Percentiles rank a stretch among this genome's conserved stretches.
Conservation (phyloP, 1,284 basidiomycete genomes). For the Chalciporus sp. region DNA sequence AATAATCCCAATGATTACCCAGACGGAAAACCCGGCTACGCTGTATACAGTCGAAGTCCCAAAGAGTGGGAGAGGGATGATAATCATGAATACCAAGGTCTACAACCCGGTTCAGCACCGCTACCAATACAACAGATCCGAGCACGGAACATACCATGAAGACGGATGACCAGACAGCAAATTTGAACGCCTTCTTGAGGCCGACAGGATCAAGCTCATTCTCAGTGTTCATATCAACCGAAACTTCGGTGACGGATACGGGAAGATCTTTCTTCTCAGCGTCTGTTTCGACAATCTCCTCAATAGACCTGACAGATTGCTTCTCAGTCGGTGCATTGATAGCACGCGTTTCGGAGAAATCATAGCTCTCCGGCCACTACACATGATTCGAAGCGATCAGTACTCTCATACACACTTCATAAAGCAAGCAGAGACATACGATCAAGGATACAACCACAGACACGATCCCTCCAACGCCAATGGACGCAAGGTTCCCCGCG, state of each 20-base stretch:
- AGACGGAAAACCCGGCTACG: constrained; percentile 68
- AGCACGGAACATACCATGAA: constrained; percentile 51
- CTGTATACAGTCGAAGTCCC: constrained; percentile 76
- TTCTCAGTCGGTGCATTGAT: constrained; percentile 56
- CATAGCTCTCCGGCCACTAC: constrained; percentile 79
- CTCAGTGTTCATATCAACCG: constrained; percentile 38
- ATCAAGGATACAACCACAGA: constrained; percentile 60
- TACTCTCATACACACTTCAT: neutral
- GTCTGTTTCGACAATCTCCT: constrained; percentile 28
- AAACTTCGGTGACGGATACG: constrained; percentile 33
- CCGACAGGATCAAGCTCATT: constrained; percentile 60
- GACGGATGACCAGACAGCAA: constrained; percentile 76
- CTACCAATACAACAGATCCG: neutral
- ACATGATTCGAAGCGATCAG: constrained; percentile 1
- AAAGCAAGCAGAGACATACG: constrained; percentile 16
- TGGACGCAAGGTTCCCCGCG: constrained; percentile 86
- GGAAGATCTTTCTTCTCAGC: constrained; percentile 45
- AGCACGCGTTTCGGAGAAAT: constrained; percentile 76
- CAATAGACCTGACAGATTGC: constrained; percentile 15
- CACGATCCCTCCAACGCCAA: constrained; percentile 81
- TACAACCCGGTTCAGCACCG: constrained; percentile 30
- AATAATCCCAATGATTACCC: constrained; percentile 78
- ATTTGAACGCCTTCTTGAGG: constrained; percentile 72
- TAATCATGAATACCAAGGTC: constrained; percentile 66
- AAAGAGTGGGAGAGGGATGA: constrained; percentile 85